phyloP scores from a whole-genome alignment of 352 stramenopile species.

The Globisporangium parvum region DNA sequence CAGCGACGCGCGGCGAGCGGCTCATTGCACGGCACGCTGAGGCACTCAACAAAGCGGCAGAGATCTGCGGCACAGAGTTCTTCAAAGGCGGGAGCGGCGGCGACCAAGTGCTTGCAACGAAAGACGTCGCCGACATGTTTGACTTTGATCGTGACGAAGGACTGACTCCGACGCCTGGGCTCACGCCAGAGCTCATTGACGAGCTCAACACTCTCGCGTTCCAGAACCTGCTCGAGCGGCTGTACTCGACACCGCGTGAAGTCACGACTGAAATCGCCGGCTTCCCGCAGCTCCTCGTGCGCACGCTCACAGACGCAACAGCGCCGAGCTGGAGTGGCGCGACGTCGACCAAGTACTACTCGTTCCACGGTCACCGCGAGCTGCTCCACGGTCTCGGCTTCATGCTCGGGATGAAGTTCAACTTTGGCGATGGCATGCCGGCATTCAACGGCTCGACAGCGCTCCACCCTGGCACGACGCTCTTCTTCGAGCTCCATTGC shows the following conservation, averaged over 20 bases:
- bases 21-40: constrained; percentile 38
- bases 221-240: constrained; percentile 63
- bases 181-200: constrained; percentile 36
- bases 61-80: constrained; percentile 49
- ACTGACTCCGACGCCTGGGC: constrained; percentile 33
- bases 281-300: constrained; percentile 59
- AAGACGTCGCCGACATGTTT: constrained; percentile 74
- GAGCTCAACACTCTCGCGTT: constrained; percentile 58
- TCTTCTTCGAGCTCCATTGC: constrained; percentile 73
- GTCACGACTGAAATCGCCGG: constrained; percentile 64
- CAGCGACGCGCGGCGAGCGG: constrained; percentile 22
- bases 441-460: constrained; percentile 64
- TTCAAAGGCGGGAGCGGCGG: constrained; percentile 18
- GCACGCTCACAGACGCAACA: constrained; percentile 48
- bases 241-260: constrained; percentile 60
- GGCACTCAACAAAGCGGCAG: constrained; percentile 25
- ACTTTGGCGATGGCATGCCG: constrained; percentile 49
- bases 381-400: constrained; percentile 73
- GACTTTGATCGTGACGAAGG: constrained; percentile 62
- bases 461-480: constrained; percentile 57
- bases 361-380: constrained; percentile 75
- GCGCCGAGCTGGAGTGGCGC: constrained; percentile 19
- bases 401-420: constrained; percentile 76
- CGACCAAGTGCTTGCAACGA: constrained; percentile 54
- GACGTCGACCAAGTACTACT: constrained; percentile 59